Conservation (phyloP, 1,139 yeast species). For the Lodderomyces jiufengensis region DNA sequence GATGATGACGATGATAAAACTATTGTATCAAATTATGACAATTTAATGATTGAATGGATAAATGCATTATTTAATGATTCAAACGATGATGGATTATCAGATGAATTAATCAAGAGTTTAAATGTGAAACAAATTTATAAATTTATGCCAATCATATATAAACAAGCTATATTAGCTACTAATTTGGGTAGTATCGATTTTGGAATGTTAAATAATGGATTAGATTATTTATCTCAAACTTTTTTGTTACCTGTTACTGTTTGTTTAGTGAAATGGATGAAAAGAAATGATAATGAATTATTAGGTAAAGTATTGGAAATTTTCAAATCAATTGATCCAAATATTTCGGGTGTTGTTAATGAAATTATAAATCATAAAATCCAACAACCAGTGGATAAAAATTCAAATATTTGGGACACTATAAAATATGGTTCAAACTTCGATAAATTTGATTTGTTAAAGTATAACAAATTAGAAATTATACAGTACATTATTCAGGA, state of each 20-base stretch:
- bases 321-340: no score
- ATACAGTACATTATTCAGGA: conserved; percentile 18
- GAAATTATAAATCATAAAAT: neutral
- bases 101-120: conserved; percentile 68
- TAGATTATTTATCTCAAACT: conserved; percentile 43
- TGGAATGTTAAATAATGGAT: conserved; percentile 34
- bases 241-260: conserved; percentile 40
- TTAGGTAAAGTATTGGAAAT: no score
- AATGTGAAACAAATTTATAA: conserved; percentile 65
- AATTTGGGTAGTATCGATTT: conserved; percentile 46
- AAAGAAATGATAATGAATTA: conserved; percentile 13
- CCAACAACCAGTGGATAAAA: conserved; percentile 3
- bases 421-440: conserved; percentile 6
- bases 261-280: conserved; percentile 35
- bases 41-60: conserved; percentile 71
- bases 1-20: conserved; percentile 28
- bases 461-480: conserved; percentile 12
- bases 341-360: no score
- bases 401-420: conserved; percentile 9
- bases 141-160: conserved; percentile 69
- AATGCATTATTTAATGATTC: conserved; percentile 67
- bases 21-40: conserved; percentile 37
- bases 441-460: conserved; percentile 8
- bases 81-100: conserved; percentile 75
- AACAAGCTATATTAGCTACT: conserved; percentile 67